Evolutionary conservation across 2,329 filamentous ascomycete species (phyloP).

Genomic region (Aureobasidium lini): DNA sequence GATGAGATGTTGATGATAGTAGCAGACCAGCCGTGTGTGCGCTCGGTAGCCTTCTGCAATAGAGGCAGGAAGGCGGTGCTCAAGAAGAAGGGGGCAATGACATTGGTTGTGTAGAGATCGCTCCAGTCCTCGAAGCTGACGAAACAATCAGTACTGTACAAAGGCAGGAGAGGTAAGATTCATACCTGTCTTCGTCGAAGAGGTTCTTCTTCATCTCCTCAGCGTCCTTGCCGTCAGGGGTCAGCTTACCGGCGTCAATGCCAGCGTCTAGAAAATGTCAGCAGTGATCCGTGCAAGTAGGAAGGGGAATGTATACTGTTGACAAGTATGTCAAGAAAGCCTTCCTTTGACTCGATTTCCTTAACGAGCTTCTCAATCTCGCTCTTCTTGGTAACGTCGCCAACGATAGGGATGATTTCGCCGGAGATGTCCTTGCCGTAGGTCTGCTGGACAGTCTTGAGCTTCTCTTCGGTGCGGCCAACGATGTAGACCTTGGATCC

Average conservation of each 20-base stretch:
- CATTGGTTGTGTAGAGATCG: constrained; percentile 39
- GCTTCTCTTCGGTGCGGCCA: constrained; percentile 41
- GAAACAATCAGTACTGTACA: constrained; percentile 33
- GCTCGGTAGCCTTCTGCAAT: constrained; percentile 36
- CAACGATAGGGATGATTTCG: constrained; percentile 39
- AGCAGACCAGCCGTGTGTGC: constrained; percentile 23
- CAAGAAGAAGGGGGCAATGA: constrained; percentile 41
- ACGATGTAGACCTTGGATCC: constrained; percentile 42
- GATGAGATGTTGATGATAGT: constrained; percentile 40
- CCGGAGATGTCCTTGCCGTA: constrained; percentile 38
- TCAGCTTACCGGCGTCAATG: constrained; percentile 24
- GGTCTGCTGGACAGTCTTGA: constrained; percentile 36
- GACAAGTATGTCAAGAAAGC: constrained; percentile 36
- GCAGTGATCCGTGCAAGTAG: constrained; percentile 37
- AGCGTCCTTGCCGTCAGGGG: constrained; percentile 32
- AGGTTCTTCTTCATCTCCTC: constrained; percentile 17
- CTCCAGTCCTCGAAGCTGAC: constrained; percentile 37
- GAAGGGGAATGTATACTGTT: constrained; percentile 24
- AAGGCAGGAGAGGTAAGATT: neutral
- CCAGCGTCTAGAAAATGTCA: constrained; percentile 1
- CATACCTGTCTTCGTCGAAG: neutral
- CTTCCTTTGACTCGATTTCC: constrained; percentile 37
- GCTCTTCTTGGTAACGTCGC: constrained; percentile 38
- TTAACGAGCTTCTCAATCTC: constrained; percentile 35
- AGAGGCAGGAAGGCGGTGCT: constrained; percentile 39